Evolutionary conservation across 2,329 filamentous ascomycete genomes (phyloP), one percentile per base, ranked within the genome.

Genomic region (Fusarium miscanthi): DNA sequence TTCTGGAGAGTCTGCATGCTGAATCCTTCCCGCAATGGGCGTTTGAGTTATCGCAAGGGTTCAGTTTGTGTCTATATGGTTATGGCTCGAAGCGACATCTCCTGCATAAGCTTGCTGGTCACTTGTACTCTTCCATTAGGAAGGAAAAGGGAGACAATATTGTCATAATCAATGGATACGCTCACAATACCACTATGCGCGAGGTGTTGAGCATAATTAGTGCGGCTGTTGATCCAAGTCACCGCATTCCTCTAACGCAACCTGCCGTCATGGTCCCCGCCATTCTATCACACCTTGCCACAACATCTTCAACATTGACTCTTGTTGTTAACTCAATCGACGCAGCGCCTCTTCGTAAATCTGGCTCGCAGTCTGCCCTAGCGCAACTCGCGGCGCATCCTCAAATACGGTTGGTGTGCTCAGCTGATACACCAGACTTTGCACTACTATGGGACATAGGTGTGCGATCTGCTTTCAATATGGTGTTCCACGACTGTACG

Each of bases 401-500:
- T 2, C 87, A 86, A 42, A 87, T 98, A 69, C 89, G 87, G 59
- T 85, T 98, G 31, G 81, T 97, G 35, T 93, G 92, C 75, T 97
- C 94, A 3, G 92, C 92, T 62, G 95, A 98, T 82, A 94, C 94
- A 13, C 94, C 95, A 11, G 94, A 93, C 76, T 97, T 97, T 78
- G 85, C 94, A 2, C 83, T 98, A 3, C 87, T 98, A 56, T 99
- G 95, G 95, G 94, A 98, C 82, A 91, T 93, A 59, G 91, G 91
- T 60, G 87, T 95, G n/a, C 92, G 93, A 51, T 92, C 94, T 21
- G 89, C 93, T 33, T 94, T 95, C 82, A 93, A 93, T 80, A 95
- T 98, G 75, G 85, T 94, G 33, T 98, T 97, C 82, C 96, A 99
- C 83, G 95, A 99, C 83, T 92, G 92, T 77, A 98, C 96, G 2